A percentile compares a stretch with the other conserved stretches of the same genome.
Conservation (phyloP, 2,329 filamentous ascomycete species). For the Colletotrichum tanaceti region DNA sequence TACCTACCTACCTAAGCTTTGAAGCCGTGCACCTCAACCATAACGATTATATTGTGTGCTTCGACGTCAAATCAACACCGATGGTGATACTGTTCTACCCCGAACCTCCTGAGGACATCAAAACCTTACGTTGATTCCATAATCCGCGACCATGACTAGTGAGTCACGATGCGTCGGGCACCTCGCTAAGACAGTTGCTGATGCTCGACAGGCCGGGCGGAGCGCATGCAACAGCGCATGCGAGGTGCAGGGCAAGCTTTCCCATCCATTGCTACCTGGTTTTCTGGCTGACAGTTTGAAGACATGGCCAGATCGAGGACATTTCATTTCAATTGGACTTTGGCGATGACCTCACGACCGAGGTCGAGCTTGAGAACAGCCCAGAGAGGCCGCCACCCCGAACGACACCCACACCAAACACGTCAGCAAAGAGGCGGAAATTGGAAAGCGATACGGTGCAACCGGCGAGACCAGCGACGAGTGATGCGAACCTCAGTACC, state of each 20-base stretch:
- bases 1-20: too few relatives aligned
- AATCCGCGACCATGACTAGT: conserved; percentile 50
- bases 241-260: conserved; percentile 70
- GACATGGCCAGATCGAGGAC: conserved; percentile 68
- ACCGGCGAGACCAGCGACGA: conserved; percentile 3
- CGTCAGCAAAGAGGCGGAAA: conserved; percentile 60
- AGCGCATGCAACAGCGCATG: conserved; percentile 73
- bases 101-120: background rate
- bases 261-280: conserved; percentile 1
- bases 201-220: conserved; percentile 61
- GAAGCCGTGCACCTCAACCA: background rate
- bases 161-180: conserved; percentile 36
- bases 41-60: background rate
- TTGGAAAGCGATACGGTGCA: conserved; percentile 43
- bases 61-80: background rate
- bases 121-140: background rate
- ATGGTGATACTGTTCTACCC: background rate
- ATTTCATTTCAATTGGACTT: conserved; percentile 67
- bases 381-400: conserved; percentile 32
- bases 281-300: conserved; percentile 45
- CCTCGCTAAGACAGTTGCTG: conserved; percentile 26
- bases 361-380: conserved; percentile 30
- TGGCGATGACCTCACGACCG: conserved; percentile 41
- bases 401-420: conserved; percentile 57
- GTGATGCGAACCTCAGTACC: conserved; percentile 32